Evolutionary conservation across 2,329 filamentous ascomycete genomes (phyloP).

Genomic region (Monosporascus sp.): DNA sequence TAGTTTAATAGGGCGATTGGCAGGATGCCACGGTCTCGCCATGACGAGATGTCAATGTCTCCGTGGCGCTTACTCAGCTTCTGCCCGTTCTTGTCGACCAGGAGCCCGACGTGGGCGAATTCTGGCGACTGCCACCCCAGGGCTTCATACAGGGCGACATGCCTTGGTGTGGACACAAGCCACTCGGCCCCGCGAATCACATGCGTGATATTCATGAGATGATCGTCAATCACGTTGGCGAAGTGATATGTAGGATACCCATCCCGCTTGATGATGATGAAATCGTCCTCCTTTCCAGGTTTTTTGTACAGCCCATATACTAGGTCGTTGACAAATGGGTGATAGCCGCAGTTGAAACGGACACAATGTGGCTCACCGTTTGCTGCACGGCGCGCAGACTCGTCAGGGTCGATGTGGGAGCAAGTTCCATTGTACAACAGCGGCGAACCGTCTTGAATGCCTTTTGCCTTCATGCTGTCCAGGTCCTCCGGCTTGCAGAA

Average conservation of each 20-base stretch:
- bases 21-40: slow-evolving; percentile 39
- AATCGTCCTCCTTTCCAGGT: slow-evolving; percentile 62
- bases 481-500: slow-evolving; percentile 78
- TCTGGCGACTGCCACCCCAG: slow-evolving; percentile 67
- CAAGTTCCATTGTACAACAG: slow-evolving; percentile 61
- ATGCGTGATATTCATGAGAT: slow-evolving; percentile 91
- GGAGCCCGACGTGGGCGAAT: slow-evolving; percentile 77
- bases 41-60: slow-evolving; percentile 45
- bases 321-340: slow-evolving; percentile 64
- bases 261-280: slow-evolving; percentile 85
- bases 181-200: slow-evolving; percentile 93
- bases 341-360: slow-evolving; percentile 62
- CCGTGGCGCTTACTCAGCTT: slow-evolving; percentile 84
- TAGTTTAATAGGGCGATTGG: slow-evolving; percentile 65
- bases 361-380: slow-evolving; percentile 70
- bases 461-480: slow-evolving; percentile 57
- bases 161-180: slow-evolving; percentile 85
- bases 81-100: slow-evolving; percentile 61
- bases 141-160: slow-evolving; percentile 65
- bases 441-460: slow-evolving; percentile 44
- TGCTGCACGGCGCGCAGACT: slow-evolving; percentile 65
- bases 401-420: slow-evolving; percentile 54
- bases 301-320: slow-evolving; percentile 68
- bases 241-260: slow-evolving; percentile 94
- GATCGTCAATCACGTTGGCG: slow-evolving; percentile 94